Base-by-base conservation (phyloP, 352 stramenopile genomes). In the Globisporangium uncinulatum region DNA sequence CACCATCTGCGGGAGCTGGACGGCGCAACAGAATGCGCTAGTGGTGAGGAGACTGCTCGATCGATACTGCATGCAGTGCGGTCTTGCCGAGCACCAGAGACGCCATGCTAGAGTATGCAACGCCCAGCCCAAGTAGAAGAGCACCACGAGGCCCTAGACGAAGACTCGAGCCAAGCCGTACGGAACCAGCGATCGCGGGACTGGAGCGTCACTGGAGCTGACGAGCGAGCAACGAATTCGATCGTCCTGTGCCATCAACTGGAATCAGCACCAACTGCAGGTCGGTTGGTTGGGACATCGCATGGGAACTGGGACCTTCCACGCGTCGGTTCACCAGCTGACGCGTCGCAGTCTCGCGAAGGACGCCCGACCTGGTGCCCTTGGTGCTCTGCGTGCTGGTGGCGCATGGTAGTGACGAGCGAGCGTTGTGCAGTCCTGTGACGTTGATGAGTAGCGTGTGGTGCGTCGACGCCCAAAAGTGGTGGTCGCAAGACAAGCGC, bases 61-160 rank as follows among this genome's bases (percentile, higher is more conserved):
- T 6, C 32, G 13, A 43, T 43, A 14, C 52, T 44, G 54, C 53
- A 53, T 15, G 43, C 43, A 6, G n/a, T 53, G 43, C 44, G 54
- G 44, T 59, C 32, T 36, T 53, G 34, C 15, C 44, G n/a, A 59
- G 32, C 2, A 59, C 19, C 20, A 41, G 50, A 36, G 56, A 57
- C 20, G 50, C 36, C 21, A 62, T 57, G 56, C 49, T 51, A 47
- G 32, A 62, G 41, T 62, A 44, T 9, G 34, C 34, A 11, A 53
- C 9, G 32, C 54, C 50, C n/a, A 59, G 42, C 11, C 10, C 54
- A 4, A n/a, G 54, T 53, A 53, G 32, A 36, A 47, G 44, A 59
- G 24, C 10, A 59, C 6, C 15, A 19, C 32, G 13, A 45, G 11
- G 43, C 44, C 43, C 43, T 53, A 24, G 13, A 37, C 15, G 20